Percentiles rank a stretch among this genome's conserved stretches.
Evolutionary conservation across 345 rosid species (phyloP).

Genomic region (Hibiscus trionum): DNA sequence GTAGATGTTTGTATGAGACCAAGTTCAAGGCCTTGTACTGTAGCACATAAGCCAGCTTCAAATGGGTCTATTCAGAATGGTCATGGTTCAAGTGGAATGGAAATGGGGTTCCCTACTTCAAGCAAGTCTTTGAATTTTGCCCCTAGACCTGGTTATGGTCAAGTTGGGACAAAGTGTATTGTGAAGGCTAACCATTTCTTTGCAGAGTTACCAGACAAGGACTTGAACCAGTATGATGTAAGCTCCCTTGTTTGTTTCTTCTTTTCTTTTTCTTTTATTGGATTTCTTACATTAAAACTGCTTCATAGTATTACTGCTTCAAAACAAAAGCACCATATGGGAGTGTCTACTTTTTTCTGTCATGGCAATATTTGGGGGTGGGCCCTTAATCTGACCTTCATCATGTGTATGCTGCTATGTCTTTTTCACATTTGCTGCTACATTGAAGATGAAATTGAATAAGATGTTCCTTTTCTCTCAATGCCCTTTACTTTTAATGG

Average conservation of each 20-base stretch:
- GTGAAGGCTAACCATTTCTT: conserved; percentile 98
- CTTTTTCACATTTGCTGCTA: conserved; percentile 21
- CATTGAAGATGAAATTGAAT: conserved; percentile 30
- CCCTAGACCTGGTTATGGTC: conserved; percentile 84
- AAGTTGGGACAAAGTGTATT: conserved; percentile 81
- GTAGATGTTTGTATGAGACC: conserved; percentile 80
- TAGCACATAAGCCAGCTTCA: conserved; percentile 45
- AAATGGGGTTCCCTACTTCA: conserved; percentile 54
- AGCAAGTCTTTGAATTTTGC: conserved; percentile 73
- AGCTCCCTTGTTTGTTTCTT: conserved; percentile 18
- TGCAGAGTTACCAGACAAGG: conserved; percentile 82
- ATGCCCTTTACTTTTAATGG: background rate
- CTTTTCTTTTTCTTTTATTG: conserved; percentile 2
- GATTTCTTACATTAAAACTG: background rate
- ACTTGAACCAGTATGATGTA: conserved; percentile 94
- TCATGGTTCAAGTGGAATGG: conserved; percentile 26
- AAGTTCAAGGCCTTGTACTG: conserved; percentile 85
- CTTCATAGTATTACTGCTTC: conserved; percentile 5
- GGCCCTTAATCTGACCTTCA: conserved; percentile 33
- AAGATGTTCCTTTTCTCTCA: conserved; percentile 15
- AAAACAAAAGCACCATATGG: background rate
- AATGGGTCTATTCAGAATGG: conserved; percentile 29
- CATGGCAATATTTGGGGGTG: background rate
- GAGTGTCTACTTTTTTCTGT: background rate
- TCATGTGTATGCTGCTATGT: conserved; percentile 16